Evolutionary conservation across 306 rosid genomes (phyloP), one percentile per base, ranked within the genome.

Genomic region (Vigna hirtella): DNA sequence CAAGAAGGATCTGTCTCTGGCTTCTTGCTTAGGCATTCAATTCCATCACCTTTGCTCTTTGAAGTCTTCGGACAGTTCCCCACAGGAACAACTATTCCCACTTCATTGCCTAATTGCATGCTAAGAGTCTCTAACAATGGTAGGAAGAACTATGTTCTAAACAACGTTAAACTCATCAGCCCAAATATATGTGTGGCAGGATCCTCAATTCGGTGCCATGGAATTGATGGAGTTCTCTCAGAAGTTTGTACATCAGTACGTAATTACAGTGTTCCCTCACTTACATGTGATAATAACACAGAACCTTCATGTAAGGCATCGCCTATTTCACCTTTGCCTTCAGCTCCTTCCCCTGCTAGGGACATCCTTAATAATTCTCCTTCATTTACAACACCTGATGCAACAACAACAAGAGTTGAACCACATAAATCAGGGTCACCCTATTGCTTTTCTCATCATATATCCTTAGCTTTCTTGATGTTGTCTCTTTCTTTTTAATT

Each of bases 161-260:
- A 89, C 72, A 85, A 86, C 64, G 93, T 83, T 20, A 89, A 74
- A 69, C 61, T 91, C 42, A 74, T 91, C 4, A 91, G 96, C 66
- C 90, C 88, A 5, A 87, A 91, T 64, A 32, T 89, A 34, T 91
- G 96, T 70, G 83, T 84, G 0, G 64, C 45, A 0, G 87, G 91
- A 57, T 80, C 85, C 56, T 84, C 90, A 0, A 85, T 91, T 63
- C 65, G 96, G 73, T 91, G 96, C 48, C 96, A 91, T 58, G 96
- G 93, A 28, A 79, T 91, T 4, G 85, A 89, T 42, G 91, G 91
- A 12, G 81, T 89, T 6, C 43, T 91, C 12, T 59, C 84, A n/a
- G 66, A 76, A 69, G 5, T 26, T 2, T 77, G 56, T 77, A 5
- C 7, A 28, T 28, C 61, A 16, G 51, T 1, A 10, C 58, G 45